Percentiles rank a stretch among this genome's conserved stretches.
phyloP scores from a whole-genome alignment of 2,329 filamentous ascomycete genomes.

The Aspergillus oerlinghausenensis region DNA sequence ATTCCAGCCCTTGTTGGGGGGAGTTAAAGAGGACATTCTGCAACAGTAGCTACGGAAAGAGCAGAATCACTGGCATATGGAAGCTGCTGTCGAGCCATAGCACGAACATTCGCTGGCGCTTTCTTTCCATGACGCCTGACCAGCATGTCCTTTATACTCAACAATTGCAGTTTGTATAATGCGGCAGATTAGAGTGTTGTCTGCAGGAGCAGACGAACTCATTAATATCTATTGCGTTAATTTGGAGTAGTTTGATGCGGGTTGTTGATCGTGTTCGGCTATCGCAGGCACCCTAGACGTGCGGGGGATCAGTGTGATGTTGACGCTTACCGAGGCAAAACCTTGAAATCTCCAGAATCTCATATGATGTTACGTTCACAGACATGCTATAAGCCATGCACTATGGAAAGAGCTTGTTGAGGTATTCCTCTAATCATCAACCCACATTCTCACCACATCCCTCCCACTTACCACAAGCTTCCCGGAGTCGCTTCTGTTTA shows the following conservation, averaged over 20 bases:
- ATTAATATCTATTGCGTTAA: neutral
- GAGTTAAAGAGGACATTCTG: neutral
- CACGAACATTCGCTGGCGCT: neutral
- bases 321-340: neutral
- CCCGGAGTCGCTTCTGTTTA: neutral
- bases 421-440: neutral
- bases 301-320: neutral
- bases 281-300: neutral
- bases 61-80: neutral
- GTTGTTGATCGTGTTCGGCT: neutral
- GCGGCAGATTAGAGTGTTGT: neutral
- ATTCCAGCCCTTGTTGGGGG: neutral
- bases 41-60: neutral
- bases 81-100: neutral
- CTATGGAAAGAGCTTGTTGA: neutral
- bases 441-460: neutral
- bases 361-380: neutral
- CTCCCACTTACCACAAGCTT: constrained; percentile 1
- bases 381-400: neutral
- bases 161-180: neutral
- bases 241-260: neutral
- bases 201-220: neutral
- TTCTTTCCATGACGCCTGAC: neutral
- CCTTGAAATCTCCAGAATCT: neutral
- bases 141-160: neutral